Conservation (phyloP, 192 early-diverging fungal species). For the Rhizoclosmatium sp. region DNA sequence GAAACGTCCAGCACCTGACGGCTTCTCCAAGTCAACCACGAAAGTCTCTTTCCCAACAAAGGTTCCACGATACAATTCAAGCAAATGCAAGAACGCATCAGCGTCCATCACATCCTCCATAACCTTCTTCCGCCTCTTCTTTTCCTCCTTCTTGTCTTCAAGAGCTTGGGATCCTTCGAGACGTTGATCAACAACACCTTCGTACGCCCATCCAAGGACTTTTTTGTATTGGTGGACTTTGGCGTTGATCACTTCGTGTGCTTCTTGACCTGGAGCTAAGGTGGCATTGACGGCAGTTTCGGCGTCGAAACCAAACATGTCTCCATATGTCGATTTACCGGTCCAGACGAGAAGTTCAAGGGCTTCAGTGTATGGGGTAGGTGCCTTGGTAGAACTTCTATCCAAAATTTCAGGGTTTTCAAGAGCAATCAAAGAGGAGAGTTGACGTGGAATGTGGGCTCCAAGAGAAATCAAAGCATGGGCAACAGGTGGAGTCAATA, state of each 20-base stretch:
- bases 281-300: constrained; percentile 34
- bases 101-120: constrained; percentile 24
- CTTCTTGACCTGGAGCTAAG: constrained; percentile 29
- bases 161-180: background rate
- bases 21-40: background rate
- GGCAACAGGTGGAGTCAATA: constrained; percentile 25
- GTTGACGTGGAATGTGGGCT: constrained; percentile 40
- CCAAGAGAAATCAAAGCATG: constrained; percentile 31
- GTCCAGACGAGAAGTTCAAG: constrained; percentile 33
- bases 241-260: constrained; percentile 34
- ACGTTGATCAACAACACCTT: constrained; percentile 22
- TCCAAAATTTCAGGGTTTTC: constrained; percentile 27
- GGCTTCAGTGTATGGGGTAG: background rate
- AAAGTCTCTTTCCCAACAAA: constrained; percentile 20
- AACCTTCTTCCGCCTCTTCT: background rate
- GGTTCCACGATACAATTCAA: constrained; percentile 11
- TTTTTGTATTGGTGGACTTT: constrained; percentile 27
- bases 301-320: constrained; percentile 42
- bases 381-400: background rate
- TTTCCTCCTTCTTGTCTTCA: constrained; percentile 13
- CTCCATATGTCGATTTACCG: constrained; percentile 32
- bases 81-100: constrained; percentile 27
- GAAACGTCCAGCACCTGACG: constrained; percentile 13
- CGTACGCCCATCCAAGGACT: constrained; percentile 28
- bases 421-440: constrained; percentile 27